Conservation (phyloP, 2,329 filamentous ascomycete species). For the Colletotrichum sojae region DNA sequence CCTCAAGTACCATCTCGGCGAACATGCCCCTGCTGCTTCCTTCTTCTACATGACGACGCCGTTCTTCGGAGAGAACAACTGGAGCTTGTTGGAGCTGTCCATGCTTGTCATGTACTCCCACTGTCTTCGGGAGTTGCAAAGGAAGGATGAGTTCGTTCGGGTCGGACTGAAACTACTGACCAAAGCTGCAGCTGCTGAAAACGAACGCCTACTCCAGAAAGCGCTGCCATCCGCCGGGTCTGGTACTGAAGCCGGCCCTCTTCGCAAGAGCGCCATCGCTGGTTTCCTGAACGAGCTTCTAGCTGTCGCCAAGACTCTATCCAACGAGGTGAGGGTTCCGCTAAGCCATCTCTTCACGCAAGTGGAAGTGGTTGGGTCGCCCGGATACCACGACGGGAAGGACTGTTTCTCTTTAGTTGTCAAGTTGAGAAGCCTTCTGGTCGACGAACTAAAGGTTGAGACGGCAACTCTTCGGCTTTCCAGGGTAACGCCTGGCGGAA, state of each 20-base stretch:
- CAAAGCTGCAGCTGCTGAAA: conserved; percentile 73
- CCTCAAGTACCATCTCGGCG: conserved; percentile 82
- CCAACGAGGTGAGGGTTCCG: conserved; percentile 75
- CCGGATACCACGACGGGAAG: conserved; percentile 77
- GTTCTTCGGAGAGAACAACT: conserved; percentile 83
- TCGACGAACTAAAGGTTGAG: conserved; percentile 78
- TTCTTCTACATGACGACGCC: conserved; percentile 85
- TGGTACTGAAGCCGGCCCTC: conserved; percentile 46
- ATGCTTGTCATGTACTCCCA: conserved; percentile 89
- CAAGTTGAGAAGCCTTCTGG: conserved; percentile 78
- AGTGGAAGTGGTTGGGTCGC: conserved; percentile 76
- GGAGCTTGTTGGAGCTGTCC: conserved; percentile 84
- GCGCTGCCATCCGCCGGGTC: conserved; percentile 43
- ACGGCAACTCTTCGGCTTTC: conserved; percentile 56
- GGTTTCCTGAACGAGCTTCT: conserved; percentile 65
- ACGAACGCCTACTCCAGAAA: conserved; percentile 60
- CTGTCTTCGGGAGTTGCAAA: conserved; percentile 83
- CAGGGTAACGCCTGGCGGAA: conserved; percentile 19
- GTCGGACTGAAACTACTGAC: conserved; percentile 81
- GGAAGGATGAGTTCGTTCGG: conserved; percentile 83
- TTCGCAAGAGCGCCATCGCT: conserved; percentile 56
- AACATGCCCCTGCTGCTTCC: conserved; percentile 80
- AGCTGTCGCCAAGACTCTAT: conserved; percentile 58
- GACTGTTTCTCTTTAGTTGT: conserved; percentile 84
- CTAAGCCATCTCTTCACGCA: conserved; percentile 82